phyloP scores from a whole-genome alignment of 345 rosid genomes.

The Firmiana major region DNA sequence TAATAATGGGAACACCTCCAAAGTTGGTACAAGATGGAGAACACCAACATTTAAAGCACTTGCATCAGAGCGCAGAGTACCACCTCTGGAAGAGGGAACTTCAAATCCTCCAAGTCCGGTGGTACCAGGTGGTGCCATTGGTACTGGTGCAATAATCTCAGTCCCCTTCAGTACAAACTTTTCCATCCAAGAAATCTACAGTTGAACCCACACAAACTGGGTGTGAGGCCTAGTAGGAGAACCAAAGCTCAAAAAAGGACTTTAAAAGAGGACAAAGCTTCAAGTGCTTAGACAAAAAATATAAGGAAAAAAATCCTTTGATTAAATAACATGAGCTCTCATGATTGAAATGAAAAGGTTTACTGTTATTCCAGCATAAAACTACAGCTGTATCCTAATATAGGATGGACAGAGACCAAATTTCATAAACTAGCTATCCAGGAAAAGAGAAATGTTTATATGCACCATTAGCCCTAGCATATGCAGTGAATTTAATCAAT shows the following conservation, averaged over 20 bases:
- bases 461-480: neutral
- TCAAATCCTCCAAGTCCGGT: conserved; percentile 99
- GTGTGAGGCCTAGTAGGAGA: conserved; percentile 4
- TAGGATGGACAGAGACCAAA: neutral
- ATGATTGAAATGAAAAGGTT: neutral
- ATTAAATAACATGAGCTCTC: neutral
- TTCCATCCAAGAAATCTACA: conserved; percentile 99
- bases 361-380: neutral
- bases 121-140: conserved; percentile 90
- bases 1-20: conserved; percentile 91
- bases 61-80: conserved; percentile 90
- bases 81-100: conserved; percentile 92
- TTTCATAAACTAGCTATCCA: neutral
- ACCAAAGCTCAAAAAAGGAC: conserved; percentile 6
- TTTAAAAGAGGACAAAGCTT: conserved; percentile 2
- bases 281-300: conserved; percentile 3
- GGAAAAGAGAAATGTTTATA: neutral
- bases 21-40: conserved; percentile 90
- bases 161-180: conserved; percentile 91
- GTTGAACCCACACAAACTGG: conserved; percentile 10
- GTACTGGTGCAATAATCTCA: conserved; percentile 97
- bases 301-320: neutral
- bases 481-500: neutral
- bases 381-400: neutral
- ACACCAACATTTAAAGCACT: conserved; percentile 95